A percentile compares a stretch with the other conserved stretches of the same genome.
Conservation (phyloP, 2,329 filamentous ascomycete genomes). For the Aspergillus tubingensis region DNA sequence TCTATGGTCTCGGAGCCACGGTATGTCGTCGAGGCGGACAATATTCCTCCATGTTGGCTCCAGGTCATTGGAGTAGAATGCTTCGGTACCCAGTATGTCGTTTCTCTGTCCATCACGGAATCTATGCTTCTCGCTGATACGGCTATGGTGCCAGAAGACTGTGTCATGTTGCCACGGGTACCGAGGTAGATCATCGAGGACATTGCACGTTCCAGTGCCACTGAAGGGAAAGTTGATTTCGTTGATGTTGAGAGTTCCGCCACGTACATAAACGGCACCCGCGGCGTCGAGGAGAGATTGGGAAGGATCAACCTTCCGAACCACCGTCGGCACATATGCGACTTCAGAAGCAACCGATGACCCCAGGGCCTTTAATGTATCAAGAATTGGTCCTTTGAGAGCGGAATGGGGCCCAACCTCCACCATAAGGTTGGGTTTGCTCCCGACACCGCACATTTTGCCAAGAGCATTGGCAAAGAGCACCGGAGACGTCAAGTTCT, state of each 20-base stretch:
- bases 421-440: neutral
- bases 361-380: neutral
- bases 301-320: neutral
- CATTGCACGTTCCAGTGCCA: neutral
- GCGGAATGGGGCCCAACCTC: neutral
- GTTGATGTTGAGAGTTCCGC: neutral
- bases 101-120: neutral
- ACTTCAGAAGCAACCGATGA: neutral
- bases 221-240: neutral
- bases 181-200: neutral
- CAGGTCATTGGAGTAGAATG: neutral
- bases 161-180: neutral
- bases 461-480: neutral
- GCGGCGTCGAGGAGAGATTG: neutral
- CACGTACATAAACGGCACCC: neutral
- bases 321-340: neutral
- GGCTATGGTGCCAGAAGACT: neutral
- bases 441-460: neutral
- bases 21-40: neutral
- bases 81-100: neutral
- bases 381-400: neutral
- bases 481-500: neutral
- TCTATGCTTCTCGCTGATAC: neutral
- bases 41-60: neutral
- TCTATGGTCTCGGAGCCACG: neutral